Base-by-base conservation (phyloP, 2,329 filamentous ascomycete genomes). In the Trichophaea hybrida region DNA sequence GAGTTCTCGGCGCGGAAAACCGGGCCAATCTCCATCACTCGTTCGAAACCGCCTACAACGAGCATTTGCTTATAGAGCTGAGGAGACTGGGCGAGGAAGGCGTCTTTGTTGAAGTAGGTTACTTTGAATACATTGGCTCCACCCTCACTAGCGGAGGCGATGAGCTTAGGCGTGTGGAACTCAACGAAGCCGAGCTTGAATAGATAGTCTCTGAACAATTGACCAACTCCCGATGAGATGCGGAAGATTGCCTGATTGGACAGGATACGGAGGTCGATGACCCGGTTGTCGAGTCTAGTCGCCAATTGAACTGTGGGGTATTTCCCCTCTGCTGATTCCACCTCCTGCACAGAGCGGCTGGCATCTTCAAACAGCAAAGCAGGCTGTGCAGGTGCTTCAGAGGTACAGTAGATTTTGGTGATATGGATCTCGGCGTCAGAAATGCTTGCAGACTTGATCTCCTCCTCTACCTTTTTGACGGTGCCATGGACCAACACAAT, bases 41-140 rank as follows among this genome's bases (percentile, higher is more conserved):
- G 80, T 75, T 90, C 81, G 68, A 86, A 79, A 31, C 86, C 83
- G 61, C 85, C 84, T 1, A 86, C 85, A 72, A 94, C 89, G 71
- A 90, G 82, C 73, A 86, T 83, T 71, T 94, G 87, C 77, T 94
- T 93, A 74, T 91, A 90, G 68, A 93, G 85, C 70, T 93, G 87
- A 5, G 87, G 88, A 5, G 81, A 85, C 71, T 90, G 86, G 5
- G 87, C 87, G 17, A 93, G 77, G 71, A 77, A 93, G 1, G 88
- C 91, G 65, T 85, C 81, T 69, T 85, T 81, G 66, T 85, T 87
- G 72, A 97, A 97, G 75, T 97, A 97, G 48, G 84, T 83, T 67
- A 97, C 77, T 68, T 84, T 79, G 73, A 98, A 97, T 44, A 97
- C 91, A 71, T 91, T 94, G 67, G 83, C 83, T 65, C 93, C 93